Evolutionary conservation across 257 asterid genomes (phyloP).

Genomic region (Plantago ovata): DNA sequence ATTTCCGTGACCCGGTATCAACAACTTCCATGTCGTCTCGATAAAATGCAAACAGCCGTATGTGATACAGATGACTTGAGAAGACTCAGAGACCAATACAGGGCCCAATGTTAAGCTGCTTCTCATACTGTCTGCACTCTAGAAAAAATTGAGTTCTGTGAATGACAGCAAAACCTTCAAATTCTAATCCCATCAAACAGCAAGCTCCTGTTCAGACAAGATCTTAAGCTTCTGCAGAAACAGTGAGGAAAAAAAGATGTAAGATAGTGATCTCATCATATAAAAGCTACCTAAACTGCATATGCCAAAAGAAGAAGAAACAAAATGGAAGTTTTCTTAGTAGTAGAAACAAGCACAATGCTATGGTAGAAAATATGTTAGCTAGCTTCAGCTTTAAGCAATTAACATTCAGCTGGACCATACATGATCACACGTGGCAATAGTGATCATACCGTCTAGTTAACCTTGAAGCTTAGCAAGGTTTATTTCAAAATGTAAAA

Average conservation of each 20-base stretch:
- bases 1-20: too few species aligned
- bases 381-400: too few species aligned
- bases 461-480: not conserved
- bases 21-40: too few species aligned
- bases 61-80: too few species aligned
- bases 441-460: not conserved
- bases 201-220: slow-evolving; percentile 45
- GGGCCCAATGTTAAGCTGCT: too few species aligned
- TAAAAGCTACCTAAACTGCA: too few species aligned
- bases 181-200: slow-evolving; percentile 31
- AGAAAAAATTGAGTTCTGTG: slow-evolving; percentile 16
- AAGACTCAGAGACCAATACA: too few species aligned
- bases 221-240: slow-evolving; percentile 76
- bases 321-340: too few species aligned
- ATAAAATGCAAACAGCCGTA: too few species aligned
- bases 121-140: not conserved
- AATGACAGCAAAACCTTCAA: slow-evolving; percentile 22
- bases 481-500: not conserved
- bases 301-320: too few species aligned
- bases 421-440: not conserved
- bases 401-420: not conserved
- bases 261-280: too few species aligned
- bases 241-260: slow-evolving; percentile 11
- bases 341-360: not conserved
- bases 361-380: not conserved